Conservation (phyloP, 2,329 filamentous ascomycete genomes). For the Aureobasidium namibiae region DNA sequence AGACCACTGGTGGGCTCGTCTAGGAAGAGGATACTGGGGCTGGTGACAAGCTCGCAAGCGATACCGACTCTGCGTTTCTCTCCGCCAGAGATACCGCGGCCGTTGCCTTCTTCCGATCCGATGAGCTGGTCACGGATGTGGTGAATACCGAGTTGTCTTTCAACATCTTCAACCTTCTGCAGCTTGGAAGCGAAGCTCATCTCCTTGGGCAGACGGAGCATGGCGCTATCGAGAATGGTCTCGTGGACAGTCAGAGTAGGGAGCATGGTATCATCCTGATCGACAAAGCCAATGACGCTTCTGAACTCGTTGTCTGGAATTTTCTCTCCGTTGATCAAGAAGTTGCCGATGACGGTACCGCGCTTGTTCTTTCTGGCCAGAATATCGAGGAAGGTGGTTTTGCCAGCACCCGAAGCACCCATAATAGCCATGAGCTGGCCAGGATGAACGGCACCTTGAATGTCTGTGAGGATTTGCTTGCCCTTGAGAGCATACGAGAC, state of each 20-base stretch:
- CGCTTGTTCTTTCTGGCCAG: conserved; percentile 95
- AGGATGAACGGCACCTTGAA: conserved; percentile 81
- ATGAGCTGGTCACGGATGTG: conserved; percentile 93
- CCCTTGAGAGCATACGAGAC: conserved; percentile 82
- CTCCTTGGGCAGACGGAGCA: conserved; percentile 82
- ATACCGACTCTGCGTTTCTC: conserved; percentile 96
- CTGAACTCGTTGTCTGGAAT: conserved; percentile 78
- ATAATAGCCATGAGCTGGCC: conserved; percentile 97
- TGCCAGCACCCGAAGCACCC: conserved; percentile 94
- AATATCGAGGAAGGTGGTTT: conserved; percentile 95
- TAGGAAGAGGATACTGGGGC: conserved; percentile 91
- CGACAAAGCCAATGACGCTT: conserved; percentile 90
- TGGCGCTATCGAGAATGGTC: conserved; percentile 88
- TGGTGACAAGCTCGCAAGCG: conserved; percentile 94
- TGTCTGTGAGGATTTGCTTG: conserved; percentile 70
- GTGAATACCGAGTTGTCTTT: conserved; percentile 89
- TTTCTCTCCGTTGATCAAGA: conserved; percentile 90
- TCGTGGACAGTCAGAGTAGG: conserved; percentile 95
- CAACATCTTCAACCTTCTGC: conserved; percentile 83
- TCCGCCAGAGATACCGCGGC: conserved; percentile 90
- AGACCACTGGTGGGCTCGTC: conserved; percentile 95
- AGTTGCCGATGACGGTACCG: conserved; percentile 67
- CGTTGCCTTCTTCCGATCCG: conserved; percentile 88
- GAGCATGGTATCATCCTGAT: conserved; percentile 96
- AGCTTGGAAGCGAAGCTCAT: conserved; percentile 88